Evolutionary conservation across 2,329 filamentous ascomycete genomes (phyloP), one percentile per base, ranked within the genome.

Genomic region (Rutstroemia sp.): DNA sequence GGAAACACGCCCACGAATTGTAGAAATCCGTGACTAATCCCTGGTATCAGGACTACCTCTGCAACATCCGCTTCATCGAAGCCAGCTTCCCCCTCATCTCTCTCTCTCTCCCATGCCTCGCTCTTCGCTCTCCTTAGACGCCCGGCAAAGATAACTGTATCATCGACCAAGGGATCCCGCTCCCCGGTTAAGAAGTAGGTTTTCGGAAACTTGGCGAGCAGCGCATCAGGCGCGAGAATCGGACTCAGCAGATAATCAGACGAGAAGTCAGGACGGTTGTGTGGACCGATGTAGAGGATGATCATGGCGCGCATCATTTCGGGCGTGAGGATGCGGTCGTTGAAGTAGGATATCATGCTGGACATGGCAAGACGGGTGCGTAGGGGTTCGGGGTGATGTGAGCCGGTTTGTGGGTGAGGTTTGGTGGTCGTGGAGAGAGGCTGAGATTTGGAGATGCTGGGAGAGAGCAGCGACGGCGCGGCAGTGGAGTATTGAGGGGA

Each of bases 241-340:
- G 94, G 94, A 0, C 89, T 95, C 2, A 99, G 81, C 0, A 96
- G 80, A 69, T 91, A 96, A 71, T 99, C 92, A 6, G 88, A 89
- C 27, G 83, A 83, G 70, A 99, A 97, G 69, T 97, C 91, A 0
- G 94, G 94, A 0, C 92, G 86, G 70, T 94, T 89, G 69, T 96
- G 88, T 0, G 92, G 91, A 0, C 94, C 94, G 55, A 99, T 88
- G 70, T 99, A 99, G 4, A 99, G 78, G 62, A 99, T 95, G 62
- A 99, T 96, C 92, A 99, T 97, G 61, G 92, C 90, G 34, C 94
- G 88, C 87, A 97, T 96, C 90, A 97, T 96, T 72, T 99, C 94
- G 0, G 94, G 92, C 0, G 90, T 92, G 14, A 99, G 78, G 27
- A 99, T 88, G 27, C 94, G 87, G 71, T 99, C 94, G 70, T 95